Evolutionary conservation across 768 basidiomycete genomes (phyloP), one percentile per base, ranked within the genome.

Genomic region (Hypsizygus marmoreus): DNA sequence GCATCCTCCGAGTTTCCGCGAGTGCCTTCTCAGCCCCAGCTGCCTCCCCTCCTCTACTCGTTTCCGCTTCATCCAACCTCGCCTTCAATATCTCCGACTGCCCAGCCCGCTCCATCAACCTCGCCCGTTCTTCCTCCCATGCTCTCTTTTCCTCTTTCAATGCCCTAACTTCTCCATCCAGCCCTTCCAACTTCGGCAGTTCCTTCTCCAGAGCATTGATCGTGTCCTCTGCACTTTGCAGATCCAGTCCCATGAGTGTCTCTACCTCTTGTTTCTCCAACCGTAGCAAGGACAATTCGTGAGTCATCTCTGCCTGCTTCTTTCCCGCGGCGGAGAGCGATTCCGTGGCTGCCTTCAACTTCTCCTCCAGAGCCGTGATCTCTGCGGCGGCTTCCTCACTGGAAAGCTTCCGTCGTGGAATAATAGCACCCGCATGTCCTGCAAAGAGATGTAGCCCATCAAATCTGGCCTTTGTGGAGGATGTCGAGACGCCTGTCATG

Each of bases 361-460:
- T 82, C 47, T 78, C 76, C 55, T 92, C 87, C 14, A 92, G 72
- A 4, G 71, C 62, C 11, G 67, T 46, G 6, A 82, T 64, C 45
- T 82, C 79, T 2, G 65, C 57, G 2, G 71, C 64, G 11, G 74
- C 65, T 9, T 76, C 65, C 22, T 75, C 70, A 0, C 77, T 67
- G 3, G 72, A 70, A 31, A 73, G 64, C 23, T 69, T 69, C 31
- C 67, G 57, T 34, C 62, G 67, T 0, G 87, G 88, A 0, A 86
- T 69, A 13, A 87, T 67, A 4, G 88, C 77, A 33, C 82, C 76
- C 3, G 78, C 81, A 53, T 92, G 87, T 0, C 91, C 91, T 0
- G 92, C 88, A 53, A 92, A 92, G 42, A 93, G 72, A 67, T 92
- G 90, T 0, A 86, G 81, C 10, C 89, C 89, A 43, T 90, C 88